Percentiles rank a stretch among this genome's conserved stretches.
Conservation (phyloP, 164 flowering plant genomes). For the Vitis labrusca region DNA sequence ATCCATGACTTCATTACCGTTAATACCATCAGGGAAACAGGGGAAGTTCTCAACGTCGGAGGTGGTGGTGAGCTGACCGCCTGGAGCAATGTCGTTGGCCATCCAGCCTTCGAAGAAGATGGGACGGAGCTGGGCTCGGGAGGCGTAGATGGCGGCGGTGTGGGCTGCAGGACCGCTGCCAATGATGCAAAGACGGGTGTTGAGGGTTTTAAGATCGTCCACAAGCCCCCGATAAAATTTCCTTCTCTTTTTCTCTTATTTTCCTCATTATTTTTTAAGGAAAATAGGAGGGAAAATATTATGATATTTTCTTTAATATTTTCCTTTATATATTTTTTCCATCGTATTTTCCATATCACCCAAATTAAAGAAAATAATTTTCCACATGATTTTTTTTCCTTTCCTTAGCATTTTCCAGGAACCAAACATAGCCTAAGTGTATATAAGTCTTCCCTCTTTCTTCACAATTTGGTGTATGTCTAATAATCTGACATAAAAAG, state of each 20-base stretch:
- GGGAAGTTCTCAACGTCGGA: constrained; percentile 98
- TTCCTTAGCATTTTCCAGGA: too few relatives aligned
- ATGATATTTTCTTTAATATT: too few relatives aligned
- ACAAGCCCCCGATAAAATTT: constrained; percentile 2
- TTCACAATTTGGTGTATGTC: background rate
- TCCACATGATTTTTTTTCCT: too few relatives aligned
- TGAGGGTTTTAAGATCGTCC: constrained; percentile 39
- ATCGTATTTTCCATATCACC: too few relatives aligned
- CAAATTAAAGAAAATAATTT: too few relatives aligned
- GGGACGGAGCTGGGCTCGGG: constrained; percentile 90
- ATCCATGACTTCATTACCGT: constrained; percentile 71
- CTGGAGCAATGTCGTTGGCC: constrained; percentile 96
- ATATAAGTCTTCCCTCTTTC: background rate
- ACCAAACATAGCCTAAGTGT: too few relatives aligned
- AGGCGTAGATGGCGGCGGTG: constrained; percentile 93
- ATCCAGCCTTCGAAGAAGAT: constrained; percentile 93
- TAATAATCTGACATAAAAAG: background rate
- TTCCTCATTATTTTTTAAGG: too few relatives aligned
- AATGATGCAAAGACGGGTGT: constrained; percentile 79
- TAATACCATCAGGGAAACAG: constrained; percentile 82
- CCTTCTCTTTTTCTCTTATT: too few relatives aligned
- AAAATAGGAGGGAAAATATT: too few relatives aligned
- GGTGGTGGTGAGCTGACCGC: constrained; percentile 98
- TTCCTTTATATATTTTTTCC: too few relatives aligned
- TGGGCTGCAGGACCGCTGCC: constrained; percentile 98